A percentile compares a stretch with the other conserved stretches of the same genome.
phyloP scores from a whole-genome alignment of 1,284 basidiomycete genomes.

The Ustilago sp. region DNA sequence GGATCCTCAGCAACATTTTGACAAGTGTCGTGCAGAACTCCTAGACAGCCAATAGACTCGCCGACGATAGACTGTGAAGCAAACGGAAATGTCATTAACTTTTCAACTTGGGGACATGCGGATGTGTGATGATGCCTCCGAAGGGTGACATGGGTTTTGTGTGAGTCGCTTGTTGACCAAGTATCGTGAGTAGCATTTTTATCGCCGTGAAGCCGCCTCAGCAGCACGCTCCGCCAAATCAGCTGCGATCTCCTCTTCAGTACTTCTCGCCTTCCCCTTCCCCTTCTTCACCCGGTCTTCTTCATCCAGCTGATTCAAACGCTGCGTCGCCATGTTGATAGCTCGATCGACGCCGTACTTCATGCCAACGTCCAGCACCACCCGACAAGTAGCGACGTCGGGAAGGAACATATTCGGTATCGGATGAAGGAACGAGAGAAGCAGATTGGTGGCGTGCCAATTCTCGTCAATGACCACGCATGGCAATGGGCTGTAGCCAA shows the following conservation, averaged over 20 bases:
- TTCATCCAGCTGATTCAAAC: slow-evolving; percentile 33
- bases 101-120: background rate
- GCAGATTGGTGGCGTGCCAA: slow-evolving; percentile 42
- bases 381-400: slow-evolving; percentile 28
- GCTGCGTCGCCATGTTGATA: slow-evolving; percentile 17
- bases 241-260: slow-evolving; percentile 27
- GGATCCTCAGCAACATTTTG: slow-evolving; percentile 61
- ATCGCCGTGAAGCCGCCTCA: background rate
- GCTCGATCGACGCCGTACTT: slow-evolving; percentile 34
- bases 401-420: slow-evolving; percentile 44
- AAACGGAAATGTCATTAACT: slow-evolving; percentile 1
- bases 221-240: slow-evolving; percentile 18
- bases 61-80: background rate
- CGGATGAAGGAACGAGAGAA: slow-evolving; percentile 48
- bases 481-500: slow-evolving; percentile 36
- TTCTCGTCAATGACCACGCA: slow-evolving; percentile 43
- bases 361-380: slow-evolving; percentile 32
- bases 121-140: background rate
- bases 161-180: background rate
- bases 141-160: background rate
- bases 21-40: slow-evolving; percentile 59
- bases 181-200: background rate
- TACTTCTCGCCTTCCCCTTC: slow-evolving; percentile 28
- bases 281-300: slow-evolving; percentile 18
- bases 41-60: slow-evolving; percentile 1